Conservation (phyloP, 176 grass and related monocot genomes). For the Melocanna baccifera region DNA sequence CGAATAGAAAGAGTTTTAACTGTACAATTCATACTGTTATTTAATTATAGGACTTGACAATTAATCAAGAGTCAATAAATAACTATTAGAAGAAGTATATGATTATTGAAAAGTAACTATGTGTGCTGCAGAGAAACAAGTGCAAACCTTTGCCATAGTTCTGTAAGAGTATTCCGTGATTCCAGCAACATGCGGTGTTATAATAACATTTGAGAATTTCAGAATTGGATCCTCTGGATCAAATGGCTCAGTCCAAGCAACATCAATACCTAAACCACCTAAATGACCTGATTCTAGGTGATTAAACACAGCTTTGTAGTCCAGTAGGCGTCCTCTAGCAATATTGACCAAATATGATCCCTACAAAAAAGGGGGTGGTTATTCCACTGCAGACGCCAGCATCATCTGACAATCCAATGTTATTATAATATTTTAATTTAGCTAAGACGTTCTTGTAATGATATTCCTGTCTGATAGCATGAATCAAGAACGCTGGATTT, state of each 20-base stretch:
- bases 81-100: neutral
- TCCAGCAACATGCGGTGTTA: constrained; percentile 87
- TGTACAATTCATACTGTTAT: neutral
- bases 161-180: constrained; percentile 75
- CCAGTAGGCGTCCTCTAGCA: constrained; percentile 73
- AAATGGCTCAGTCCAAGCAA: constrained; percentile 94
- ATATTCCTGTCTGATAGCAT: neutral
- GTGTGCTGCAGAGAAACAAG: neutral
- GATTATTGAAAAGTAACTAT: constrained; percentile 10
- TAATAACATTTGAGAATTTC: constrained; percentile 83
- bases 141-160: constrained; percentile 84
- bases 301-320: constrained; percentile 68
- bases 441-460: neutral
- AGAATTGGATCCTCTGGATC: constrained; percentile 89
- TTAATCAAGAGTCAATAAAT: neutral
- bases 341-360: constrained; percentile 85
- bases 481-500: neutral
- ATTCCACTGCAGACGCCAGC: neutral
- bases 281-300: constrained; percentile 76
- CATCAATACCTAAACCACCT: constrained; percentile 88
- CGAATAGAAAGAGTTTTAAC: neutral
- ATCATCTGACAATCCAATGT: constrained; percentile 1
- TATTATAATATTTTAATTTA: neutral
- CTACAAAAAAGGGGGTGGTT: constrained; percentile 27
- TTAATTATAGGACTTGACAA: neutral